A percentile compares a stretch with the other conserved stretches of the same genome.
phyloP scores from a whole-genome alignment of 345 rosid species.

The Populus nigra region DNA sequence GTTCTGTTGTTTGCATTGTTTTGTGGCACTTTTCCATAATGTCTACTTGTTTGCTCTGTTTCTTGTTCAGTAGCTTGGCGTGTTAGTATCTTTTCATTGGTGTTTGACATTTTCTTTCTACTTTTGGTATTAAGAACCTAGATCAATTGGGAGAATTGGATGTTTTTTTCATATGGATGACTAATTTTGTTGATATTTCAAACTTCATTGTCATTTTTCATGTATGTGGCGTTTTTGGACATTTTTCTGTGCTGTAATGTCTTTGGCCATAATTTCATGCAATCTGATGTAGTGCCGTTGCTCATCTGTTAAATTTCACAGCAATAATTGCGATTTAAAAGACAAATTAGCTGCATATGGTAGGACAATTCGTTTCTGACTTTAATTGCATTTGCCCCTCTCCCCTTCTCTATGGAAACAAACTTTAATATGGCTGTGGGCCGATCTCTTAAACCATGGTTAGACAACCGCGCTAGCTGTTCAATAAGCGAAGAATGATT shows the following conservation, averaged over 20 bases:
- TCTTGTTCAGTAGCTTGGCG: constrained; percentile 24
- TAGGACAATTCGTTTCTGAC: background rate
- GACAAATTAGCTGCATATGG: background rate
- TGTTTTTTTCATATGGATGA: constrained; percentile 22
- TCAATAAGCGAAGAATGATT: background rate
- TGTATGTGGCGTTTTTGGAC: background rate
- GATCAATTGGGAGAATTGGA: constrained; percentile 26
- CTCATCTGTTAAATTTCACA: background rate
- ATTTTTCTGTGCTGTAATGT: background rate
- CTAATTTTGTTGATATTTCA: constrained; percentile 31
- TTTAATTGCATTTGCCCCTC: background rate
- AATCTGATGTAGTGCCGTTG: background rate
- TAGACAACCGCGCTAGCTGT: background rate
- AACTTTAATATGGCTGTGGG: background rate
- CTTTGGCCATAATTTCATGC: background rate
- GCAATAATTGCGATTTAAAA: background rate
- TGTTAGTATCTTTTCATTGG: constrained; percentile 7
- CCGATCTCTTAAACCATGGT: background rate
- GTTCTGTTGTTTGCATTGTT: constrained; percentile 33
- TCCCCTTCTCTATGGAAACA: background rate
- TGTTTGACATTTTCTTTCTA: constrained; percentile 12
- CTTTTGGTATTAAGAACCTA: constrained; percentile 23
- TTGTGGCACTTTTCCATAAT: background rate
- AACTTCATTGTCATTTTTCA: background rate
- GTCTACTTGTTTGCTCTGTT: constrained; percentile 28